phyloP scores from a whole-genome alignment of 805 yeast genomes.

The Starmerella davenportii region DNA sequence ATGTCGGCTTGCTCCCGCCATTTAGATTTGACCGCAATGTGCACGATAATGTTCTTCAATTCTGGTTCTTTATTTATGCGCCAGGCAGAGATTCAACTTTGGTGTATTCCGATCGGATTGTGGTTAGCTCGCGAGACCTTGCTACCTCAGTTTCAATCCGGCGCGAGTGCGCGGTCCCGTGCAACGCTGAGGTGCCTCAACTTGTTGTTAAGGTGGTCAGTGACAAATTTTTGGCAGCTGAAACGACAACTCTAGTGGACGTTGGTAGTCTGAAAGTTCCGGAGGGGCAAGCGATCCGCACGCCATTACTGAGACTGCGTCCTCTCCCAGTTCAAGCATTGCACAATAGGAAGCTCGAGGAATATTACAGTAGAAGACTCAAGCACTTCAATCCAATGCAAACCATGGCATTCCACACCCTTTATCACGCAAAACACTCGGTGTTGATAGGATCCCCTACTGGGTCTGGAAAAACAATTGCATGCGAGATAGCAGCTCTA shows the following conservation, averaged over 20 bases:
- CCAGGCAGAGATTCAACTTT: conserved; percentile 48
- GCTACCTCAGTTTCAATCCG: conserved; percentile 33
- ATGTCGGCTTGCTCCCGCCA: conserved; percentile 32
- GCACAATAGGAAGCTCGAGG: conserved; percentile 47
- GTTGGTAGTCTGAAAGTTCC: conserved; percentile 85
- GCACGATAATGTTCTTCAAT: conserved; percentile 72
- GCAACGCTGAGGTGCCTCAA: conserved; percentile 74
- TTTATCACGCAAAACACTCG: conserved; percentile 61
- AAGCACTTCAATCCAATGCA: conserved; percentile 95
- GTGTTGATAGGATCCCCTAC: conserved; percentile 95
- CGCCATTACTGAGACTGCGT: conserved; percentile 58
- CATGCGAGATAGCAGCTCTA: conserved; percentile 95
- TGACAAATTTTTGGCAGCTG: conserved; percentile 82
- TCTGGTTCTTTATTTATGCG: conserved; percentile 70
- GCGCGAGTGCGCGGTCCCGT: conserved; percentile 82
- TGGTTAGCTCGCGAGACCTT: conserved; percentile 42
- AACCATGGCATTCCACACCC: conserved; percentile 83
- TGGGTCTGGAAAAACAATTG: conserved; percentile 95
- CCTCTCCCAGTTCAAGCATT: conserved; percentile 77
- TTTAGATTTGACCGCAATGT: conserved; percentile 68
- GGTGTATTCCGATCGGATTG: conserved; percentile 65
- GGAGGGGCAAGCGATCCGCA: conserved; percentile 66
- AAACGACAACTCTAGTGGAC: conserved; percentile 55
- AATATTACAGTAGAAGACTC: conserved; percentile 49
- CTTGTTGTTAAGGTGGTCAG: conserved; percentile 61